These are phyloP conservation scores for Grosmannia clavigera DNA, from an alignment of 2,329 filamentous ascomycete genomes.

Conservation along the genomic window DNA sequence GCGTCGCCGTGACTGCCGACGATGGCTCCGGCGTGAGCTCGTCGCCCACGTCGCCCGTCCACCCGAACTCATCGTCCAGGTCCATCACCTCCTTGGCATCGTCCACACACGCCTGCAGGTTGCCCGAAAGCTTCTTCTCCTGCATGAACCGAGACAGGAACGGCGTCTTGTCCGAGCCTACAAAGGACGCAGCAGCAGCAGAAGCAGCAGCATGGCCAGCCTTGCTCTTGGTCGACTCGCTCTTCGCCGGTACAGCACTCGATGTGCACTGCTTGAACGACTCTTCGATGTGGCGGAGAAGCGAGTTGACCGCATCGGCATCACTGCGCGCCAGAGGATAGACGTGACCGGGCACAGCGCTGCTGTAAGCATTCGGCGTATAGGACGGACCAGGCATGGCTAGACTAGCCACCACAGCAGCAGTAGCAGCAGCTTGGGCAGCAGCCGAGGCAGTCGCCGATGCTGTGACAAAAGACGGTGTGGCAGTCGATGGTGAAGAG, in stretches of 20 bases:
- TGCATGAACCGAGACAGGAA: constrained; percentile 56
- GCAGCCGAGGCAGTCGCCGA: not conserved
- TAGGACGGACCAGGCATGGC: not conserved
- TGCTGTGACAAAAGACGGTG: constrained; percentile 1
- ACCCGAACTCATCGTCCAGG: constrained; percentile 23
- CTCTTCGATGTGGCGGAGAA: constrained; percentile 40
- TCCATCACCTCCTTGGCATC: constrained; percentile 47
- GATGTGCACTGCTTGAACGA: constrained; percentile 37
- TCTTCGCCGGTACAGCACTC: constrained; percentile 14
- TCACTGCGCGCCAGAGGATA: constrained; percentile 51
- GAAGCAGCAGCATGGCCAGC: constrained; percentile 1
- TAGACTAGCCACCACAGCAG: not conserved
- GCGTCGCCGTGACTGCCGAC: not conserved
- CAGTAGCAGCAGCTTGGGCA: not conserved
- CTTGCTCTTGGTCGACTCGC: not conserved
- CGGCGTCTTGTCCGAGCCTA: constrained; percentile 46
- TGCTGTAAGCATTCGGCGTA: not conserved
- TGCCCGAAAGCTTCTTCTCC: constrained; percentile 45
- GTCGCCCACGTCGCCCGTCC: constrained; percentile 41
- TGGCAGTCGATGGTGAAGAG: not conserved
- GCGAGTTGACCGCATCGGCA: constrained; percentile 36
- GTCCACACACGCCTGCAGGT: constrained; percentile 44
- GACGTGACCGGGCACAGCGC: constrained; percentile 36
- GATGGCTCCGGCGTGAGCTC: constrained; percentile 25
- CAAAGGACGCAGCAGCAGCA: constrained; percentile 23